These are phyloP conservation scores for Ophidiomyces ophidiicola DNA, from an alignment of 2,329 filamentous ascomycete species.

Conservation along the genomic window DNA sequence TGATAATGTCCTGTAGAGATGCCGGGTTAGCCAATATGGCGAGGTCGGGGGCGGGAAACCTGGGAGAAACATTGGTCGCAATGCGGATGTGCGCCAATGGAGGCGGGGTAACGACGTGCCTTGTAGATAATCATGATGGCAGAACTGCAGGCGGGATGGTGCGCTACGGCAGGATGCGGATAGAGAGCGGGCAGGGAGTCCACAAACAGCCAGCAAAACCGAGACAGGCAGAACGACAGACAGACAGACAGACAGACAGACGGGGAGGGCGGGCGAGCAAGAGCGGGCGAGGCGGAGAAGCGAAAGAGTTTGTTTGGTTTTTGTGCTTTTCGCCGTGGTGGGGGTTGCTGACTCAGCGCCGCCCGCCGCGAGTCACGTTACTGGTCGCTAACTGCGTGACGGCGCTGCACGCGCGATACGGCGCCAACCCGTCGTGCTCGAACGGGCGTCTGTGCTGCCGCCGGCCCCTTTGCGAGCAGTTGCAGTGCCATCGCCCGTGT, in stretches of 20 bases:
- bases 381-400: no score
- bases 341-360: no score
- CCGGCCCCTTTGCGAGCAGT: no score
- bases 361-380: no score
- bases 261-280: background rate
- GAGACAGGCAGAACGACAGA: no score
- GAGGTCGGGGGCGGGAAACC: slow-evolving; percentile 5
- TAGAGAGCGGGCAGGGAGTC: slow-evolving; percentile 19
- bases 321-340: no score
- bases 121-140: slow-evolving; percentile 64
- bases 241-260: background rate
- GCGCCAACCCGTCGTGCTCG: no score
- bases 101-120: slow-evolving; percentile 34
- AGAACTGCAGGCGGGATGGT: slow-evolving; percentile 17
- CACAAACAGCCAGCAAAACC: slow-evolving; percentile 15
- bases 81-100: slow-evolving; percentile 11
- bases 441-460: no score
- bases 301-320: no score
- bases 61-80: background rate
- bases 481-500: no score
- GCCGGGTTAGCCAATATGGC: slow-evolving; percentile 11
- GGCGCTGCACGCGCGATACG: no score
- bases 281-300: no score
- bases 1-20: slow-evolving; percentile 62
- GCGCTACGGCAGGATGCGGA: slow-evolving; percentile 13